Percentiles rank a stretch among this genome's conserved stretches.
phyloP scores from a whole-genome alignment of 768 basidiomycete genomes.

The Flagelloscypha sp. region DNA sequence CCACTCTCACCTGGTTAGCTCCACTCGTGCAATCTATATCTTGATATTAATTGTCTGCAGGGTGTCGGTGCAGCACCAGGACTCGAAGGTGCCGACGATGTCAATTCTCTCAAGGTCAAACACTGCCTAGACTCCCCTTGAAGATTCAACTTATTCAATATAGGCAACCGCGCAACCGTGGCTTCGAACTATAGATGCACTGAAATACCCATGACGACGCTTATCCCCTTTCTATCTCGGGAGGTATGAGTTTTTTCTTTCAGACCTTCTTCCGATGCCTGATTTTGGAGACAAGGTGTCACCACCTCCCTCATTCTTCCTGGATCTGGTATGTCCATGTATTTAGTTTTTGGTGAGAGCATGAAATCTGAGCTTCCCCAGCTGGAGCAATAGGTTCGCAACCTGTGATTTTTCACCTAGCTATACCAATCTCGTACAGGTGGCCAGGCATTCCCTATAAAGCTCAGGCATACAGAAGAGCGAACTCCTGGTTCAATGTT shows the following conservation, averaged over 20 bases:
- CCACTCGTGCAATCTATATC: background rate
- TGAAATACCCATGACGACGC: constrained; percentile 78
- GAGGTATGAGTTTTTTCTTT: no score
- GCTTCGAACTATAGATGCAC: constrained; percentile 67
- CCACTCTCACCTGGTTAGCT: constrained; percentile 55
- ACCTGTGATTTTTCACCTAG: background rate
- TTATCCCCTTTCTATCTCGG: constrained; percentile 60
- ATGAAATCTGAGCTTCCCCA: background rate
- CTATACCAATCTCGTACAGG: constrained; percentile 26
- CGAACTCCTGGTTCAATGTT: constrained; percentile 67
- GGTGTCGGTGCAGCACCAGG: constrained; percentile 30
- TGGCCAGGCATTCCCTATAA: constrained; percentile 72
- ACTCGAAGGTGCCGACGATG: constrained; percentile 35
- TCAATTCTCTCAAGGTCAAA: constrained; percentile 38
- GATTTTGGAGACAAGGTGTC: no score
- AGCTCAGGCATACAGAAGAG: constrained; percentile 64
- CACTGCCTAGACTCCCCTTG: constrained; percentile 5
- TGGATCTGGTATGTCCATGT: constrained; percentile 63
- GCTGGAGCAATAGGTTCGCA: background rate
- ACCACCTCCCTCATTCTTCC: constrained; percentile 74
- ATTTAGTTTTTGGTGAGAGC: constrained; percentile 9
- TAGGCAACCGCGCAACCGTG: constrained; percentile 39
- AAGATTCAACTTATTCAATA: background rate
- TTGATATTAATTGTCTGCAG: no score
- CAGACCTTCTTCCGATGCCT: no score